Evolutionary conservation across 768 basidiomycete species (phyloP), one percentile per base, ranked within the genome.

Genomic region (Phlebiopsis gigantea): DNA sequence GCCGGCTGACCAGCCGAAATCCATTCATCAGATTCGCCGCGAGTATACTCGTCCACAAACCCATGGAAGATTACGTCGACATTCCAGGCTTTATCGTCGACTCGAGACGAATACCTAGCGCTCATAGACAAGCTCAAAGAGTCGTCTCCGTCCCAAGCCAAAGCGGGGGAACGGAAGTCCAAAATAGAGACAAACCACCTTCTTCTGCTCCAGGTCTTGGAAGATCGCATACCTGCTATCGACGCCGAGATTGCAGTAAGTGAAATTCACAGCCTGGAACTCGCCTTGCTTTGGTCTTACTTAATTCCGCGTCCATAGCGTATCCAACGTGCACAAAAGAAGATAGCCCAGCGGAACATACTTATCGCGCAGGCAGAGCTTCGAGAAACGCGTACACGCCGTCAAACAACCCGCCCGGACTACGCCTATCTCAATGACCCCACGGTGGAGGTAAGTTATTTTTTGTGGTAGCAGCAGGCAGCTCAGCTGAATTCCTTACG

Each of bases 11-110:
- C 46, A 14, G 68, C 69, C 67, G 69, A 69, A 68, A 59, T 47
- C 65, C 60, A 43, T 45, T 29, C 56, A 49, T 2, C 62, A 93
- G 91, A 90, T 75, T 93, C 92, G 46, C 89, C 91, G 24, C 83
- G 92, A 58, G 72, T 93, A 52, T 94, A 90, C 66, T 73, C 80
- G 39, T 93, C 91, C 30, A 89, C 88, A 14, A 94, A 94, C 70
- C 92, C 92, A 21, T 94, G 90, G 90, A 94, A 93, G 74, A 85
- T 85, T 43, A 82, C 85, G 8, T 85, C 89, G 29, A 85, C 86
- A 15, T 88, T 93, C 65, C 78, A 84, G 63, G 77, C 85, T 10
- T 71, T 87, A 52, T 81, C 88, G 14, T 85, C 87, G 3, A 85
- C 88, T 14, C 78, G 79, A 45, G 84, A 84, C 49, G 89, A 93